Evolutionary conservation across 164 flowering plant genomes (phyloP), one percentile per base, ranked within the genome.

Genomic region (Vitis rupestris): DNA sequence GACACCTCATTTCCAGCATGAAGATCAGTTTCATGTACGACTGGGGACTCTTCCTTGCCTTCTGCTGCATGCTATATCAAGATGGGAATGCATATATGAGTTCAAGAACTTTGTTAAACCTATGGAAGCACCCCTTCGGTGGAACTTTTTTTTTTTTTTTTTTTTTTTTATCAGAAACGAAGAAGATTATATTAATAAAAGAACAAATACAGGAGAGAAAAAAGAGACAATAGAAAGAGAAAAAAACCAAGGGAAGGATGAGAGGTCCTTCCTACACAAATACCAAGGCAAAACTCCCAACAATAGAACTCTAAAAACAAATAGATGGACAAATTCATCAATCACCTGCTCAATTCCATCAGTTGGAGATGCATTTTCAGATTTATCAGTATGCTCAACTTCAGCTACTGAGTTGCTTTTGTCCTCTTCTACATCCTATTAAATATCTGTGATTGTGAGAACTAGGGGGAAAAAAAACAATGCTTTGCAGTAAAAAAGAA

Each of bases 381-480:
- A 61, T 70, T 59, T 47, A 63, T 77, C 79, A 65, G 15, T 52
- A 47, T 70, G 65, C 61, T 74, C 80, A 79, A 51, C 75, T 74
- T 75, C 83, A 67, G 50, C 75, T 49, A 50, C 75, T 61, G 72
- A n/a, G 29, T 75, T 74, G 37, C 54, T 74, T 50, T 73, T n/a
- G 37, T 76, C 66, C 64, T 78, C 84, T 61, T 11, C 75, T 13
- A 49, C 50, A 62, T 70, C 85, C 90, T 87, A 71, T 57, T 1
- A 71, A 11, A 79, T 56, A 31, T 59, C 48, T 58, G 23, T 23
- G 16, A 74, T 65, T 55, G 16, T 68, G 23, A 73, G 62, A 68
- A 64, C 37, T 31, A 8, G 9, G 44, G 44, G 6, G 8, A 3
- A 3, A 31, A 31, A 31, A 31, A 3, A 3, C 44, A 31, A 0